A percentile compares a stretch with the other conserved stretches of the same genome.
Conservation (phyloP, 2,329 filamentous ascomycete species). For the Trichophyton schoenleinii region DNA sequence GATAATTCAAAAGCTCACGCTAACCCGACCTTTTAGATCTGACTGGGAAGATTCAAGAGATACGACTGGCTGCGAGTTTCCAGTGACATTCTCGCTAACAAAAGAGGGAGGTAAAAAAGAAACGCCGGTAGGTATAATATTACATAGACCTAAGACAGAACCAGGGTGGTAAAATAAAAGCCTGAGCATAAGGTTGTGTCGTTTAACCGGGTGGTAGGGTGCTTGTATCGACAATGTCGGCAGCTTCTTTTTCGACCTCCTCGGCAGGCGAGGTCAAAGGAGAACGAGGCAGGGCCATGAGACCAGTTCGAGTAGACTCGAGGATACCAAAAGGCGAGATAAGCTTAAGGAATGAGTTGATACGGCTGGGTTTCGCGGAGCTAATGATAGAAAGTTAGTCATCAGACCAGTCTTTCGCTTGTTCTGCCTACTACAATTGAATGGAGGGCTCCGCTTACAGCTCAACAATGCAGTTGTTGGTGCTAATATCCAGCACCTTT, state of each 20-base stretch:
- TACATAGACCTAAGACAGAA: background rate
- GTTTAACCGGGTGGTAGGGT: conserved; percentile 76
- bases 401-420: conserved; percentile 8
- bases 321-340: conserved; percentile 90
- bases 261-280: conserved; percentile 67
- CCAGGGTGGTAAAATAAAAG: conserved; percentile 8
- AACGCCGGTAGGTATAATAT: background rate
- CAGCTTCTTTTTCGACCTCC: conserved; percentile 70
- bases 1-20: background rate
- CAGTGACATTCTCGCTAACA: background rate
- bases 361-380: conserved; percentile 82
- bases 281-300: conserved; percentile 93
- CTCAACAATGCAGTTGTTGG: conserved; percentile 96
- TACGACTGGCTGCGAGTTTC: background rate
- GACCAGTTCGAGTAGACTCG: conserved; percentile 85
- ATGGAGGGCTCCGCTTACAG: conserved; percentile 48
- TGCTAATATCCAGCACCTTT: conserved; percentile 95
- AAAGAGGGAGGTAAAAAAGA: background rate
- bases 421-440: conserved; percentile 9
- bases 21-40: background rate
- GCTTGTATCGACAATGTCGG: conserved; percentile 90
- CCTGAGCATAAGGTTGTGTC: background rate
- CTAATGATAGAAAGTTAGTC: conserved; percentile 31
- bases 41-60: background rate
- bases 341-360: conserved; percentile 96